Evolutionary conservation across 768 basidiomycete species (phyloP).

Genomic region (Lentinula sp.): DNA sequence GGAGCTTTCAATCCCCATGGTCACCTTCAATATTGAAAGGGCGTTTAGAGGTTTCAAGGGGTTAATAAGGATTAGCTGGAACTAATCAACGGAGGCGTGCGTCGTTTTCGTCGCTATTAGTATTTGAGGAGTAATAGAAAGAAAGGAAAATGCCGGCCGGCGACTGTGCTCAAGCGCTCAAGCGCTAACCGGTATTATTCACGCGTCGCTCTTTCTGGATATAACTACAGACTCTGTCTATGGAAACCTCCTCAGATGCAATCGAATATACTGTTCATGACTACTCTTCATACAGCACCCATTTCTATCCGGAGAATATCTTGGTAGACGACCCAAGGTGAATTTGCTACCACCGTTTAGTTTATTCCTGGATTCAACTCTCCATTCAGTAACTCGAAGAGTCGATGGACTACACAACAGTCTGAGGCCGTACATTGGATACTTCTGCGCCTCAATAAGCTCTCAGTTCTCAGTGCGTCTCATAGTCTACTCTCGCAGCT

Average conservation of each 20-base stretch:
- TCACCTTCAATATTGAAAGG: no score
- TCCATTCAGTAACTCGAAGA: conserved; percentile 40
- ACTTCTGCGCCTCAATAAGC: conserved; percentile 52
- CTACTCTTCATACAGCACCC: conserved; percentile 67
- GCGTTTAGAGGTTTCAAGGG: no score
- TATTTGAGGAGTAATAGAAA: no score
- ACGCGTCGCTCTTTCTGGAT: not conserved
- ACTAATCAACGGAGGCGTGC: no score
- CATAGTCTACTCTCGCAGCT: not conserved
- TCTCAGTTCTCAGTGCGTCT: conserved; percentile 61
- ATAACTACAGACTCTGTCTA: not conserved
- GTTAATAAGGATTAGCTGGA: no score
- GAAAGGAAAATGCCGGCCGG: no score
- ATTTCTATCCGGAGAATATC: conserved; percentile 66
- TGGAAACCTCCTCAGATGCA: not conserved
- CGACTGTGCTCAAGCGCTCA: no score
- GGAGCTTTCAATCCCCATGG: no score
- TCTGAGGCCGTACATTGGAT: conserved; percentile 64
- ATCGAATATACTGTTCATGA: conserved; percentile 44
- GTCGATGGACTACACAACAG: conserved; percentile 69
- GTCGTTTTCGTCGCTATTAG: no score
- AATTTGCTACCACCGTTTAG: not conserved
- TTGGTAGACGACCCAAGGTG: conserved; percentile 50
- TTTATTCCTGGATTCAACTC: no score
- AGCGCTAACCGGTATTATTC: no score